Conservation (phyloP, 2,329 filamentous ascomycete species). For the Fragosphaeria purpurea region DNA sequence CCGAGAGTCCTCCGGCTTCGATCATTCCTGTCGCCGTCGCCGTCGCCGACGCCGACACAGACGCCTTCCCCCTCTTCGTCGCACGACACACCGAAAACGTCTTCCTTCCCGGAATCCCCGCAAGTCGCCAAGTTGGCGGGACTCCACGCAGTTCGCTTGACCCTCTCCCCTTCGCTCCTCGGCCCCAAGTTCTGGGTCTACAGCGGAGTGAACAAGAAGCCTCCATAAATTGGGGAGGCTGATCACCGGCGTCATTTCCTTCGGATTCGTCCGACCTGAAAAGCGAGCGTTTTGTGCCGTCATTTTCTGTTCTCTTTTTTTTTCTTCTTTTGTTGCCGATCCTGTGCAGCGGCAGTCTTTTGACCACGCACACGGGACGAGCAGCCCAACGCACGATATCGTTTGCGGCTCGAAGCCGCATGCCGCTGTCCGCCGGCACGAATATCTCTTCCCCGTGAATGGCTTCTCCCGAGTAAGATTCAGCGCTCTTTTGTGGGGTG, state of each 20-base stretch:
- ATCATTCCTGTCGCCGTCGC: background rate
- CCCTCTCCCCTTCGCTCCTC: conserved; percentile 78
- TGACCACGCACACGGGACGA: background rate
- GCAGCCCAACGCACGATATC: no score
- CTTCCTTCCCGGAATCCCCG: conserved; percentile 1
- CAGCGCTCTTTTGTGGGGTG: conserved; percentile 12
- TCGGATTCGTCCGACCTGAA: no score
- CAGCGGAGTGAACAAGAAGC: conserved; percentile 92
- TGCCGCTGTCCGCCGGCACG: conserved; percentile 15
- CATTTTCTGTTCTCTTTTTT: background rate
- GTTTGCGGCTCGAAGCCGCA: conserved; percentile 13
- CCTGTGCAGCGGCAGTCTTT: conserved; percentile 4
- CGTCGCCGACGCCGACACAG: background rate
- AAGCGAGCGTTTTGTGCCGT: no score
- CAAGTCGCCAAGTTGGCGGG: conserved; percentile 28
- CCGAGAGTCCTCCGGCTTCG: background rate
- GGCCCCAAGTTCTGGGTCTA: conserved; percentile 91
- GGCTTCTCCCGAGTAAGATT: conserved; percentile 13
- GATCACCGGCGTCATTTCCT: background rate
- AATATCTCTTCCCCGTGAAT: conserved; percentile 11
- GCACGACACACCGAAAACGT: conserved; percentile 2
- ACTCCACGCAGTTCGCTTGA: conserved; percentile 49
- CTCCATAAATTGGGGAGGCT: conserved; percentile 66
- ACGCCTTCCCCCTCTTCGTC: conserved; percentile 2
- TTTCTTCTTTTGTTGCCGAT: background rate